These are phyloP conservation scores for Phytophthora colocasiae DNA, from an alignment of 352 stramenopile genomes.

Conservation along the genomic window DNA sequence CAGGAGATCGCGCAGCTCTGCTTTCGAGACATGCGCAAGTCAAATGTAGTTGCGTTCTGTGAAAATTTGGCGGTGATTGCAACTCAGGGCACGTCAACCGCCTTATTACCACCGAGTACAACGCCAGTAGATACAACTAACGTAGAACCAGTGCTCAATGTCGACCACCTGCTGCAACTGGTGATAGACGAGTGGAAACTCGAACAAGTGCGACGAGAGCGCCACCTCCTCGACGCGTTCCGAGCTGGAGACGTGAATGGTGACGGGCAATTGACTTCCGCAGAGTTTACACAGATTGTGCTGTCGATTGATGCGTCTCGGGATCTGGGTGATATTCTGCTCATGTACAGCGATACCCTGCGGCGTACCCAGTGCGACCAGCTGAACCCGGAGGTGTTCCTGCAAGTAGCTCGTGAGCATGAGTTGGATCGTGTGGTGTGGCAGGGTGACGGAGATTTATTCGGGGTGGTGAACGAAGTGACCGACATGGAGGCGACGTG, in stretches of 20 bases:
- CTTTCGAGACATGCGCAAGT: slow-evolving; percentile 79
- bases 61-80: slow-evolving; percentile 63
- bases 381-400: slow-evolving; percentile 67
- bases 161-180: slow-evolving; percentile 72
- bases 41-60: slow-evolving; percentile 61
- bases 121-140: neutral
- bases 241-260: slow-evolving; percentile 82
- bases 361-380: slow-evolving; percentile 63
- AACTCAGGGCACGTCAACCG: slow-evolving; percentile 45
- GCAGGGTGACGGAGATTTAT: slow-evolving; percentile 72
- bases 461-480: slow-evolving; percentile 71
- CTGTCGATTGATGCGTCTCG: slow-evolving; percentile 74
- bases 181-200: slow-evolving; percentile 73
- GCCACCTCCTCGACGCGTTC: slow-evolving; percentile 73
- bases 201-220: slow-evolving; percentile 75
- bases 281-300: slow-evolving; percentile 84
- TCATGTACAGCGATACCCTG: slow-evolving; percentile 87
- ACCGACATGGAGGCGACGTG: slow-evolving; percentile 74
- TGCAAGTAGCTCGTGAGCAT: slow-evolving; percentile 80
- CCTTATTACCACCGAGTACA: slow-evolving; percentile 8
- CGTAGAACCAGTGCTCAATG: slow-evolving; percentile 58
- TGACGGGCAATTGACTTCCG: slow-evolving; percentile 76
- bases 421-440: slow-evolving; percentile 76
- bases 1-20: slow-evolving; percentile 69
- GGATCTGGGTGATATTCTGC: slow-evolving; percentile 70